Percentiles rank a stretch among this genome's conserved stretches.
phyloP scores from a whole-genome alignment of 1,284 basidiomycete species.

The Gomphus sp. region DNA sequence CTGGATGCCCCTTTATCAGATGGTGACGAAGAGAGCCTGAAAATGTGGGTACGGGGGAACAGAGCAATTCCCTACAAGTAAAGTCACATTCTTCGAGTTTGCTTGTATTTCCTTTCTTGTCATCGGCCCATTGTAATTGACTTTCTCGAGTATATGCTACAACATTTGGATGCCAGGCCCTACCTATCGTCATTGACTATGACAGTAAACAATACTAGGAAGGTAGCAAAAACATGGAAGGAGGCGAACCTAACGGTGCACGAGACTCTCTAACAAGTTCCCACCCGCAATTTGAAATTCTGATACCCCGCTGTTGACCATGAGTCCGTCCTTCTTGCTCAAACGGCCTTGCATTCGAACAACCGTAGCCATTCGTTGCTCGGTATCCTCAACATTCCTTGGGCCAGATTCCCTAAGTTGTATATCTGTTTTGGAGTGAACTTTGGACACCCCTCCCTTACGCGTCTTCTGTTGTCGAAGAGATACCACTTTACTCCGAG shows the following conservation, averaged over 20 bases:
- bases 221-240: neutral
- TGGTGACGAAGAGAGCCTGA: neutral
- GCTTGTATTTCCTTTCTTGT: no score
- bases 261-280: conserved; percentile 59
- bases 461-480: conserved; percentile 2
- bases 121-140: no score
- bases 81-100: no score
- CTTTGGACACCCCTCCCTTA: conserved; percentile 15
- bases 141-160: neutral
- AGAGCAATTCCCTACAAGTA: neutral
- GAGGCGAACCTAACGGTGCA: conserved; percentile 17
- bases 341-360: conserved; percentile 81
- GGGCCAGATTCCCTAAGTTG: neutral
- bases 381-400: conserved; percentile 42
- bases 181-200: neutral
- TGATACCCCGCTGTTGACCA: conserved; percentile 63
- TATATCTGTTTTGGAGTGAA: conserved; percentile 13
- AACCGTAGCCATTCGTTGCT: conserved; percentile 80
- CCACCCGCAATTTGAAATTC: conserved; percentile 81
- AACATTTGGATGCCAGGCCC: neutral
- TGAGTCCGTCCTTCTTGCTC: conserved; percentile 71
- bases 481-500: conserved; percentile 3
- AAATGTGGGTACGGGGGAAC: conserved; percentile 1
- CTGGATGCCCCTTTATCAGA: neutral
- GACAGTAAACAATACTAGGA: neutral